Evolutionary conservation across 2,329 filamentous ascomycete genomes (phyloP), one percentile per base, ranked within the genome.

Genomic region (Colletotrichum paranaense): DNA sequence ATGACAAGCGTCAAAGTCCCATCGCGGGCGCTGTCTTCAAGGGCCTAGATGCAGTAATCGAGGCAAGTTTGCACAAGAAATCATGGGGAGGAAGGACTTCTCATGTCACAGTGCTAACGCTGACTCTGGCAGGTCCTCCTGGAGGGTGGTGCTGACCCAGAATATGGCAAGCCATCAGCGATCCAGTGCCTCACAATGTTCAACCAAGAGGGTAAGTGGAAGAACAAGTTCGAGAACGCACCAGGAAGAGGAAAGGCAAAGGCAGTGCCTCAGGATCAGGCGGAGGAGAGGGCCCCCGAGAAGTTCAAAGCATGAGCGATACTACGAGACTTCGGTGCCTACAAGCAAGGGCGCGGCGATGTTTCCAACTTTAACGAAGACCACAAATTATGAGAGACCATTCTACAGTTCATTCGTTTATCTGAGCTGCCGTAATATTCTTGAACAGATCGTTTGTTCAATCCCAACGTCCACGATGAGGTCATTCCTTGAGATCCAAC

Each of bases 21-120:
- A 84, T 94, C 4, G 92, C 92, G 0, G 92, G 92, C 0, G 92
- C 92, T 0, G 90, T 94, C 11, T 94, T 94, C 81, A 94, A 94
- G 81, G 90, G 89, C 9, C 91, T 92, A 78, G 87, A 89, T 70
- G 88, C 88, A 4, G 89, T 94, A 4, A 87, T 94, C 14, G 88
- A 89, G 79, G 87, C 88, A 75, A 66, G 81, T 74, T 11, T 30
- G 28, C 28, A 8, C 6, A 8, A 8, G 28, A 30, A 30, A 30
- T 30, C 8, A 30, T 30, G 28, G 28, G 28, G 7, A 30, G 28
- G 5, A 19, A 42, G 38, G 2, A 42, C 16, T 16, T 7, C 38
- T 16, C 16, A 19, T 42, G 26, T 9, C n/a, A 2, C 14, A 2
- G 7, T 24, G 59, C 67, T 69, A 14, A 69, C 28, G n/a, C 19